A percentile compares a stretch with the other conserved stretches of the same genome.
Evolutionary conservation across 345 rosid genomes (phyloP).

Genomic region (Arabidopsis suecica): DNA sequence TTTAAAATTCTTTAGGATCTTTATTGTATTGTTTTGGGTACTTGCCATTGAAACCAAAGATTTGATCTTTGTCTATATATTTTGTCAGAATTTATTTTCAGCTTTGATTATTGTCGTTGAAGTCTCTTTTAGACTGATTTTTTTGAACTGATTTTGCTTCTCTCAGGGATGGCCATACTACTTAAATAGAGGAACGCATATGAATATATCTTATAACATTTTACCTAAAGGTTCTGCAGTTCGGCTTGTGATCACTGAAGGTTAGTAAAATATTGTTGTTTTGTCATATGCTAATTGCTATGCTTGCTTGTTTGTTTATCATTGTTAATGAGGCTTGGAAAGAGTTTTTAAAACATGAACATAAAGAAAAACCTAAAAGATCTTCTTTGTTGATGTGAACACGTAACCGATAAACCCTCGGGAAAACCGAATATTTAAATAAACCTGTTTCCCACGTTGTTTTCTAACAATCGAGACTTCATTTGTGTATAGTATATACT

Average conservation of each 20-base stretch:
- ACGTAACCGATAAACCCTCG: background rate
- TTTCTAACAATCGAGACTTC: background rate
- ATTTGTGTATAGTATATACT: background rate
- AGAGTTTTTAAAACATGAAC: background rate
- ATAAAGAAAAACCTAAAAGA: background rate
- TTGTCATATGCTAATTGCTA: background rate
- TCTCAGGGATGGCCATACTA: constrained; percentile 66
- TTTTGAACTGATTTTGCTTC: constrained; percentile 20
- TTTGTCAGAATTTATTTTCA: background rate
- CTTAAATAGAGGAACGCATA: constrained; percentile 64
- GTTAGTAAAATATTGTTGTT: constrained; percentile 44
- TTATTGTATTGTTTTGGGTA: background rate
- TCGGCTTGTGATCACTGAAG: constrained; percentile 70
- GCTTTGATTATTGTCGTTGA: background rate
- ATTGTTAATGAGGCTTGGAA: background rate
- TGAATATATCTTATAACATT: constrained; percentile 68
- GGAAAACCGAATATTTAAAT: background rate
- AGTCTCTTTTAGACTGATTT: constrained; percentile 6
- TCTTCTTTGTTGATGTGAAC: background rate
- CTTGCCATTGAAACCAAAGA: background rate
- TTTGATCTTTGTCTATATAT: background rate
- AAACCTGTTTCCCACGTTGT: background rate
- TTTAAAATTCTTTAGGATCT: constrained; percentile 4
- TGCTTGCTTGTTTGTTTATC: constrained; percentile 2
- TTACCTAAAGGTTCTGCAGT: constrained; percentile 53